Conservation (phyloP, 2,329 filamentous ascomycete species). For the Nannizziopsis arthrosporioides region DNA sequence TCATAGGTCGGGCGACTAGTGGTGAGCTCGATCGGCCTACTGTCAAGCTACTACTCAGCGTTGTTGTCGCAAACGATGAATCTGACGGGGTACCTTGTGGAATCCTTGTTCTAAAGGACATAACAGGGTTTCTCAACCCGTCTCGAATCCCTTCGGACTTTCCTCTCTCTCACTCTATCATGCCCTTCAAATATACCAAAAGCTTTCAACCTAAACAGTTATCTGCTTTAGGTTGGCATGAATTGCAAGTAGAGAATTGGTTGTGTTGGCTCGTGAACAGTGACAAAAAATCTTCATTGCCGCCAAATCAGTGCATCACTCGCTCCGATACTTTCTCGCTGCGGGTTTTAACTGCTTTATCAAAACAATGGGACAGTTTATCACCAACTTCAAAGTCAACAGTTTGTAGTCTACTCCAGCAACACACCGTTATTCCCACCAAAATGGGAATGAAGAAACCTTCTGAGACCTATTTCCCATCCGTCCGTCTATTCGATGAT, state of each 20-base stretch:
- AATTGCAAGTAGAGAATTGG: constrained; percentile 78
- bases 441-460: constrained; percentile 76
- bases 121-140: constrained; percentile 63
- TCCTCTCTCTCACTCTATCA: constrained; percentile 67
- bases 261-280: constrained; percentile 66
- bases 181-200: constrained; percentile 75
- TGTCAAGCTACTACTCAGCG: constrained; percentile 60
- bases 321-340: constrained; percentile 61
- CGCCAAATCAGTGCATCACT: constrained; percentile 57
- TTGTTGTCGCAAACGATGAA: constrained; percentile 49
- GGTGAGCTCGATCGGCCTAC: constrained; percentile 60
- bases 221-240: constrained; percentile 71
- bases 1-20: constrained; percentile 57
- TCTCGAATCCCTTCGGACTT: constrained; percentile 68
- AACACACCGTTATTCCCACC: constrained; percentile 71
- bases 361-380: constrained; percentile 82
- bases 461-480: constrained; percentile 76
- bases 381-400: constrained; percentile 53
- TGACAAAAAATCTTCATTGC: constrained; percentile 45
- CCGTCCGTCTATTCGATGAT: constrained; percentile 91
- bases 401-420: constrained; percentile 53
- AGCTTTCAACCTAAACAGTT: constrained; percentile 56
- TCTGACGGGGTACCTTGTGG: constrained; percentile 51
- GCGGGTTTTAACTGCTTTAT: constrained; percentile 65
- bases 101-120: constrained; percentile 64